phyloP scores from a whole-genome alignment of 2,329 filamentous ascomycete species.

The Fusarium algeriense region DNA sequence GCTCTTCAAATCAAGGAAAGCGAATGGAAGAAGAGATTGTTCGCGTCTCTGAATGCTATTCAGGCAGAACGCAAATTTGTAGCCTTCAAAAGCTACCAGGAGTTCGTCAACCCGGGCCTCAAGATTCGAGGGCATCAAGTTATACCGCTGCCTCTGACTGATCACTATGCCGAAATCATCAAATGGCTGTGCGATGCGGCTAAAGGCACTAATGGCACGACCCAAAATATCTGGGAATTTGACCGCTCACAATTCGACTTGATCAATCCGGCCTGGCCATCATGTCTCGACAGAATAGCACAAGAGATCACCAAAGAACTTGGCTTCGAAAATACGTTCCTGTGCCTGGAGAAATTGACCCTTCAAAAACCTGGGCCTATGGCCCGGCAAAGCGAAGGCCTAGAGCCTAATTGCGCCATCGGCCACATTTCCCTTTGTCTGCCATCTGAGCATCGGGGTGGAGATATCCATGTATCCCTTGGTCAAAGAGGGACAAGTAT shows the following conservation, averaged over 20 bases:
- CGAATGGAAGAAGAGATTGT: slow-evolving; percentile 16
- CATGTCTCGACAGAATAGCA: slow-evolving; percentile 6
- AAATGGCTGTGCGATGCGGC: slow-evolving; percentile 5
- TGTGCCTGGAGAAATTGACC: slow-evolving; percentile 4
- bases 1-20: not conserved
- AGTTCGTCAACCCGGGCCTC: slow-evolving; percentile 30
- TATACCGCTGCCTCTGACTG: slow-evolving; percentile 26
- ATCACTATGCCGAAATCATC: slow-evolving; percentile 10
- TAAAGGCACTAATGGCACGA: not conserved
- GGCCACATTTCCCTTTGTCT: slow-evolving; percentile 24
- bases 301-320: not conserved
- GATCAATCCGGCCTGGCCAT: slow-evolving; percentile 23
- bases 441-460: slow-evolving; percentile 27
- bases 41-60: slow-evolving; percentile 10
- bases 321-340: not conserved
- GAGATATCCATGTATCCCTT: slow-evolving; percentile 20
- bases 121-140: slow-evolving; percentile 5
- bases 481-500: not conserved
- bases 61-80: slow-evolving; percentile 7
- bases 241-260: slow-evolving; percentile 22
- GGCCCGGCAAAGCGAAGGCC: not conserved
- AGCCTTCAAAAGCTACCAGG: slow-evolving; percentile 12
- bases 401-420: not conserved
- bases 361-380: slow-evolving; percentile 22
- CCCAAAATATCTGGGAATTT: slow-evolving; percentile 26